These are phyloP conservation scores for Collybia sordida DNA, from an alignment of 768 basidiomycete species.

Conservation along the genomic window DNA sequence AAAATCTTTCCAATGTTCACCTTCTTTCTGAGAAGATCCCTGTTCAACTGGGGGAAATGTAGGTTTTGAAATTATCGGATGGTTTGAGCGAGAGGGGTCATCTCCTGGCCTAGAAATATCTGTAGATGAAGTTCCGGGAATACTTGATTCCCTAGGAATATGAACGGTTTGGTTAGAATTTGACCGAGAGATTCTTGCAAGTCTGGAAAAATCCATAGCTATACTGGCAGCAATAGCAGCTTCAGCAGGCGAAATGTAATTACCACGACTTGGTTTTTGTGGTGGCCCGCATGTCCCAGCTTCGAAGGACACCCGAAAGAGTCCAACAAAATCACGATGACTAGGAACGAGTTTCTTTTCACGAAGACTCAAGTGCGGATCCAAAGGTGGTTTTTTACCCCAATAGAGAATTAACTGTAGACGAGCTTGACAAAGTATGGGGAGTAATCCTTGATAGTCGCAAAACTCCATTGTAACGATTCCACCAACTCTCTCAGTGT, in stretches of 20 bases:
- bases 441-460: neutral
- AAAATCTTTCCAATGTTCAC: conserved; percentile 4
- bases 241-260: too few relatives aligned
- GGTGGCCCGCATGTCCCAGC: too few relatives aligned
- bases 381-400: neutral
- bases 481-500: conserved; percentile 4
- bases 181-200: too few relatives aligned
- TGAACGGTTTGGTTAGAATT: too few relatives aligned
- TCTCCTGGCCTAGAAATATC: too few relatives aligned
- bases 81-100: neutral
- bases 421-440: neutral
- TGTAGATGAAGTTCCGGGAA: neutral
- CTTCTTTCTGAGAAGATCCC: neutral
- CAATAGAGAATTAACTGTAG: neutral
- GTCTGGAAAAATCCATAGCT: too few relatives aligned
- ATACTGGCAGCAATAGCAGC: too few relatives aligned
- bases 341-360: neutral
- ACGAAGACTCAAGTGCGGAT: neutral
- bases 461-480: conserved; percentile 8
- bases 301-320: too few relatives aligned
- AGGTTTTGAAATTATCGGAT: neutral
- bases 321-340: too few relatives aligned
- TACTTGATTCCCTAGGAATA: neutral
- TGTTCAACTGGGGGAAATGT: neutral
- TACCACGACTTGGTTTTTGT: too few relatives aligned